Evolutionary conservation across 805 yeast species (phyloP).

Genomic region (Candida pseudofarinosa): DNA sequence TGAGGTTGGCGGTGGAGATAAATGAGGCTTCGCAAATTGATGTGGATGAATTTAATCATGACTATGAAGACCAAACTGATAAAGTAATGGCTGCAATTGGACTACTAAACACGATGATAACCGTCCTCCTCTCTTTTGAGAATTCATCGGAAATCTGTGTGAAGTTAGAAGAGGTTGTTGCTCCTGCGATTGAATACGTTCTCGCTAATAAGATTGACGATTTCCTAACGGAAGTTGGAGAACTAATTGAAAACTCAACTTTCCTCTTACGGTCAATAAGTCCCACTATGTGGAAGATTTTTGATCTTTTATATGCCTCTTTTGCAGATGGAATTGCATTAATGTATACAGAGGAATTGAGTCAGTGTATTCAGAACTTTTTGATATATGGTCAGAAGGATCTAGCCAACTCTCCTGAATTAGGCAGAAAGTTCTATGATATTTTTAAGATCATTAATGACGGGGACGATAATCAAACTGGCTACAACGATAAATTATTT

Average conservation of each 20-base stretch:
- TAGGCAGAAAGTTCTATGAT: conserved; percentile 46
- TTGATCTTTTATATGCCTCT: conserved; percentile 41
- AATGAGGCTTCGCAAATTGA: conserved; percentile 46
- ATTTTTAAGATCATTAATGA: conserved; percentile 45
- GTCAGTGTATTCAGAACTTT: conserved; percentile 70
- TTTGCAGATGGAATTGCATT: conserved; percentile 44
- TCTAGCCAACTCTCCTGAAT: conserved; percentile 28
- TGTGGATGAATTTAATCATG: conserved; percentile 24
- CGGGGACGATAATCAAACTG: conserved; percentile 43
- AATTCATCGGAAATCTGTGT: conserved; percentile 64
- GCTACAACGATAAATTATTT: conserved; percentile 51
- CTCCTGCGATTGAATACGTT: conserved; percentile 67
- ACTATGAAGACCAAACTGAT: conserved; percentile 43
- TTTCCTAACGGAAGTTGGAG: conserved; percentile 73
- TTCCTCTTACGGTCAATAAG: conserved; percentile 40
- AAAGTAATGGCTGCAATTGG: conserved; percentile 83
- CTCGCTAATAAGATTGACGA: conserved; percentile 64
- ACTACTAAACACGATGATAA: conserved; percentile 73
- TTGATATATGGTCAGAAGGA: conserved; percentile 51
- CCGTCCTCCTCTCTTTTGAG: conserved; percentile 79
- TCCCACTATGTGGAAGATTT: conserved; percentile 71
- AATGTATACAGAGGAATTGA: conserved; percentile 69
- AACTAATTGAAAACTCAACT: conserved; percentile 52
- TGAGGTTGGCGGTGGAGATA: conserved; percentile 35
- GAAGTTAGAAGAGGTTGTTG: conserved; percentile 60